Evolutionary conservation across 192 early-diverging fungal species (phyloP), one percentile per base, ranked within the genome.

Genomic region (Coemansia sp.): DNA sequence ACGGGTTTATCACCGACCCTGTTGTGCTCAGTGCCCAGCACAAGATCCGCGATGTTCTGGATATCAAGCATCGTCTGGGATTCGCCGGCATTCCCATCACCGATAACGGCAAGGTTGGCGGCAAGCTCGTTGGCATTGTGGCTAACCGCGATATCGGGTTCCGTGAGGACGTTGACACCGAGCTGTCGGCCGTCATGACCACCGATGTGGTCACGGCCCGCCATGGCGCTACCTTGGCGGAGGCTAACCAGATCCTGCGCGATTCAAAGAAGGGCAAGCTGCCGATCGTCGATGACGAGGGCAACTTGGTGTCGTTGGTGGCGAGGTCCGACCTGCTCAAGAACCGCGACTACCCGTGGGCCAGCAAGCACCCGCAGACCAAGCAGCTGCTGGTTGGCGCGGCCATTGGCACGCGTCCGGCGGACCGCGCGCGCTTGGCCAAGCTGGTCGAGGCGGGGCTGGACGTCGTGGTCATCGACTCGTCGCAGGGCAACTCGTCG

Each of bases 61-160:
- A 82, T 27, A 90, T 95, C 78, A 98, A 98, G 84, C 70, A 78
- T 23, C 78, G 78, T 42, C 86, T 81, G 29, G 96, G 96, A 19
- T 98, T 94, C 81, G 93, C 90, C 49, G 96, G 96, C 25, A 91
- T 98, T 60, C 96, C 96, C 26, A 90, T 98, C 63, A 98, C 96
- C 42, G 88, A 87, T 53, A 85, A 78, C 56, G 96, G 96, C 53
- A 87, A 90, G 78, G 58, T 93, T 47, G 81, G 87, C 53, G 90
- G 89, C 58, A 91, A 90, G 80, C 79, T 98, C 22, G 68, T 98
- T 30, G 96, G 96, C 59, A 94, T 98, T 47, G 94, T 98, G 39
- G 95, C 96, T 32, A 88, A 90, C 49, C 87, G 96, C 36, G 96
- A 98, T 67, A 92, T 98, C 70, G 91, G 95, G 59, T 96, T 98